Evolutionary conservation across 495 filamentous ascomycete genomes (phyloP), one percentile per base, ranked within the genome.

Genomic region (Aspergillus sclerotiicarbonarius): DNA sequence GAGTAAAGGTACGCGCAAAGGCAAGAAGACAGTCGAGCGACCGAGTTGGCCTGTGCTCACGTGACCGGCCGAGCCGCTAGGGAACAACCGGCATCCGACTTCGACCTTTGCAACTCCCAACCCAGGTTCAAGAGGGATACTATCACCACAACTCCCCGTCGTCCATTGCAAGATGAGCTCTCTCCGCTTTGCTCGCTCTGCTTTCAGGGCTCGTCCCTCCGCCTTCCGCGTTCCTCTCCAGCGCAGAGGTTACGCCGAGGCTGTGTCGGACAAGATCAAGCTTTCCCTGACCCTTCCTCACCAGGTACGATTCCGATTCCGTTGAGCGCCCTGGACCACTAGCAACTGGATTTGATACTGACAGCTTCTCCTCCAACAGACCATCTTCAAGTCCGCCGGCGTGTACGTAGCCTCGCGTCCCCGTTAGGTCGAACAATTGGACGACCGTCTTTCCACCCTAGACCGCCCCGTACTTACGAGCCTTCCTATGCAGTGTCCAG

Each of bases 221-320:
- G 76, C 84, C 69, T 71, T 89, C 72, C 82, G 84, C 72, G 76
- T 82, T 55, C 84, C 89, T 68, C 58, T 91, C 60, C 88, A 88
- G 80, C 88, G 90, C 75, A 87, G 94, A 79, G 85, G 84, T 63
- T 99, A 98, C 73, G 95, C 94, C 62, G 95, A 98, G 69, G 92
- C 92, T 62, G 90, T 92, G 63, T 78, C 87, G 66, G 92, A 96
- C 82, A 88, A 97, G 87, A 96, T 99, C 84, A 91, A 94, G 84
- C 84, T 99, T 76, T 94, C 90, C 80, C 84, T 99, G 80, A 84
- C 89, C 71, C 88, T 99, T 61, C 94, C 94, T 80, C 95, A 98
- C 79, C 91, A 97, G 91, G 94, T 98, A 88, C 72, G 88, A 55
- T 49, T 39, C 58, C 51, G 20, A 19, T 13, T 29, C 58, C 45